Base-by-base conservation (phyloP, 2,329 filamentous ascomycete genomes). In the Hyphodiscus sp. region DNA sequence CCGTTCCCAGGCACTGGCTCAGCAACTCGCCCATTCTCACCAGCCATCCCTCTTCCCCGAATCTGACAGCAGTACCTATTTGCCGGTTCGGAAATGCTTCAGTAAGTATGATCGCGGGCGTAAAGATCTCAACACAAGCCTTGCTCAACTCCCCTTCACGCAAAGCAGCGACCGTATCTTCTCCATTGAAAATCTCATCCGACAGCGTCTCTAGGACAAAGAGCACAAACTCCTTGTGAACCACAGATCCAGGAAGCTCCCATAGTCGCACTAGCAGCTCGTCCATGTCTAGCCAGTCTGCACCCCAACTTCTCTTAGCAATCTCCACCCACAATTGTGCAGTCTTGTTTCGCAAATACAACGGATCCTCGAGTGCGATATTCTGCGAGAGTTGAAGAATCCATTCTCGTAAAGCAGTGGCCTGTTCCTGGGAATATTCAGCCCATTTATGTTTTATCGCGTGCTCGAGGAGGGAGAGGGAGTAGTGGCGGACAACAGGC, bases 261-360 rank as follows among this genome's bases (percentile, higher is more conserved):
- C 94, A 99, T 19, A 97, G 77, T 64, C 83, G 80, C 45, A 91
- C 81, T 52, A 99, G 78, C 66, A 88, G 78, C 58, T 83, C 74
- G 69, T 99, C 95, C 92, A 99, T 96, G 67, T 95, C 85, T 75
- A 87, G 84, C 94, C 95, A 99, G 57, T 94, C 87, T 30, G 82
- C 78, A n/a, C 80, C 89, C 94, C 94, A 99, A 67, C 83, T 88
- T 64, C 92, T 82, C 74, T 97, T 97, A 42, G 91, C 91, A 50
- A 96, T 78, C 70, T 97, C 94, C 8, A 91, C 89, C 94, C 94
- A 99, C 57, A 99, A 74, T 71, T 95, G 87, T 26, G 89, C 90
- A 33, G 94, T 86, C 74, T 99, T 99, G 76, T 95, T 97, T 62
- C 92, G 81, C 60, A 96, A 75, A 68, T 91, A 99, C 30, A 80